phyloP scores from a whole-genome alignment of 768 basidiomycete species.

The Phaeotremella skinneri region DNA sequence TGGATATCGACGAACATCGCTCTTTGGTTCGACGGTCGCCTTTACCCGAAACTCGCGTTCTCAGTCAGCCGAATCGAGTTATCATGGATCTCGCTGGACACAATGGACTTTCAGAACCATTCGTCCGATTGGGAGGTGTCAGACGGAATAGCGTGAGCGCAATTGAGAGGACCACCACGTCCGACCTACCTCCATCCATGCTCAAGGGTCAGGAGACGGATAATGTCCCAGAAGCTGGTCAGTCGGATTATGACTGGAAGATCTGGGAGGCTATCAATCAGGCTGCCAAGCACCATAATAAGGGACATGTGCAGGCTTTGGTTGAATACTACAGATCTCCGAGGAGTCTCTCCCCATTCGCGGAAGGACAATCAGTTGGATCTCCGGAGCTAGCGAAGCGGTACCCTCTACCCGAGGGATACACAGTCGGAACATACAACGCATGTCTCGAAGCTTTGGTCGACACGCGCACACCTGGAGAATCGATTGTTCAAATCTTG shows the following conservation, averaged over 20 bases:
- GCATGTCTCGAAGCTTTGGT: constrained; percentile 61
- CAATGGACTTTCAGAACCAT: constrained; percentile 23
- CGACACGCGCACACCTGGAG: constrained; percentile 52
- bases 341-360: constrained; percentile 22
- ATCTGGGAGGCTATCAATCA: constrained; percentile 12
- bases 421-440: constrained; percentile 62
- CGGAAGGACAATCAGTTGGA: constrained; percentile 8
- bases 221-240: constrained; percentile 4
- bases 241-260: constrained; percentile 2
- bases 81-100: constrained; percentile 39
- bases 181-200: constrained; percentile 3
- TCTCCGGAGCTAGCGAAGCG: constrained; percentile 17
- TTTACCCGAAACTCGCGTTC: constrained; percentile 9
- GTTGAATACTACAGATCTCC: constrained; percentile 40
- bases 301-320: constrained; percentile 10
- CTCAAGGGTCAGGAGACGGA: constrained; percentile 5
- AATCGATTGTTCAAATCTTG: constrained; percentile 61
- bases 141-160: constrained; percentile 25
- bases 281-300: neutral
- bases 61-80: constrained; percentile 33
- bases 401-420: constrained; percentile 32
- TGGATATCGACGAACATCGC: neutral
- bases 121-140: constrained; percentile 15
- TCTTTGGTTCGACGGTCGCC: constrained; percentile 5
- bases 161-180: constrained; percentile 7